Evolutionary conservation across 306 rosid species (phyloP), one percentile per base, ranked within the genome.

Genomic region (Cucurbita ficifolia): DNA sequence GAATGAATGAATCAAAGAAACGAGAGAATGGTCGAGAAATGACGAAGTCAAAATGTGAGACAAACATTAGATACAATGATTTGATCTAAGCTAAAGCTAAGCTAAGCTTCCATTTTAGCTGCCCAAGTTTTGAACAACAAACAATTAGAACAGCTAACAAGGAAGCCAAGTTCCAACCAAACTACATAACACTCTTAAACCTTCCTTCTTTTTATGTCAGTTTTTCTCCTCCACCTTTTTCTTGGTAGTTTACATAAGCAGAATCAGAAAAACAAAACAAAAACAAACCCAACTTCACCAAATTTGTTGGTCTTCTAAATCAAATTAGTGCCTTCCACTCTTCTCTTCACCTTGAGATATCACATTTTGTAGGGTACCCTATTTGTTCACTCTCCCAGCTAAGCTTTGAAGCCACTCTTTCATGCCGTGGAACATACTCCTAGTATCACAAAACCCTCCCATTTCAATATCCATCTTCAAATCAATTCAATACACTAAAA

Each of bases 401-500:
- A 79, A 82, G 81, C 92, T 87, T 88, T 8, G 98, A 83, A 40
- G 96, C 97, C 78, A 90, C 97, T 81, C 85, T 86, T 79, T 94
- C 97, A 51, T 94, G 98, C 57, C 88, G 81, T 1, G 98, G 98
- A 75, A 86, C 69, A 74, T 90, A 94, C 53, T 90, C 98, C 98
- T 93, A 18, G 19, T 39, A 43, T 16, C 19, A 63, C 22, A 38
- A 16, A 38, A 38, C 9, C 2, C 6, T 40, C 5, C 49, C 22
- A 10, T 39, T 29, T 58, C 61, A 60, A 50, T 14, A 39, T 39
- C 8, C 43, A 39, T 39, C 6, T 39, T 39, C 43, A 6, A 51
- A 51, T 16, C 2, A 11, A 0, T 42, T 42, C 8, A 10, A 42
- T 3, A 29, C 2, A 29, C 10, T 42, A 42, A 42, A 29, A 42